Evolutionary conservation across 257 asterid genomes (phyloP), one percentile per base, ranked within the genome.

Genomic region (Knoxia roxburghii): DNA sequence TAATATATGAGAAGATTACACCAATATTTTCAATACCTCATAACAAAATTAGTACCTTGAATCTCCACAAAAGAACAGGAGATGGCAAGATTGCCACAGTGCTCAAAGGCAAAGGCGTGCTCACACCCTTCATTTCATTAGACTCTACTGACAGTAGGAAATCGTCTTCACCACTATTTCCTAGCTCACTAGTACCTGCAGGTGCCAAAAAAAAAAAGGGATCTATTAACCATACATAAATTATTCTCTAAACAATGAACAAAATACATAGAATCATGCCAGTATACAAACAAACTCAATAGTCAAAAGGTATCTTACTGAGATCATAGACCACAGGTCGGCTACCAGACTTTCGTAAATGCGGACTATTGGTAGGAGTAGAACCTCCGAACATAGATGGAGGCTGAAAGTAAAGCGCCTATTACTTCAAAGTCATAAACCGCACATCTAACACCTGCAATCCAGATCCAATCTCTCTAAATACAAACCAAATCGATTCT

Each of bases 351-450:
- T 85, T 94, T 78, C 96, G 81, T 62, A 94, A 72, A 78, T 88
- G 98, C 68, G 99, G 91, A 86, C 95, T 93, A 61, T 77, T 83
- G 72, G 60, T 72, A 76, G 96, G 89, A 73, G 70, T 70, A 75
- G 86, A 76, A 77, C 93, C 89, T 85, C 96, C 99, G 79, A 90
- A 83, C 96, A 94, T 87, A 82, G 93, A 89, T 84, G 93, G 87
- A 81, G 87, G 93, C 59, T 61, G 56, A 51, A 10, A 46, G 37
- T 73, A 72, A 71, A 74, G 59, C 51, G 60, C 68, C 54, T 69
- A 69, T 68, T 70, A 52, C 70, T 76, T 56, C 76, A 68, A n/a
- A 61, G 54, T 75, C 65, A 71, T 43, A 50, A 20, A 69, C 65
- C 27, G 68, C 46, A 67, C 54, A 67, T 43, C 58, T 71, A 33